Evolutionary conservation across 257 asterid species (phyloP).

Genomic region (Nicotiana tomentosiformis): DNA sequence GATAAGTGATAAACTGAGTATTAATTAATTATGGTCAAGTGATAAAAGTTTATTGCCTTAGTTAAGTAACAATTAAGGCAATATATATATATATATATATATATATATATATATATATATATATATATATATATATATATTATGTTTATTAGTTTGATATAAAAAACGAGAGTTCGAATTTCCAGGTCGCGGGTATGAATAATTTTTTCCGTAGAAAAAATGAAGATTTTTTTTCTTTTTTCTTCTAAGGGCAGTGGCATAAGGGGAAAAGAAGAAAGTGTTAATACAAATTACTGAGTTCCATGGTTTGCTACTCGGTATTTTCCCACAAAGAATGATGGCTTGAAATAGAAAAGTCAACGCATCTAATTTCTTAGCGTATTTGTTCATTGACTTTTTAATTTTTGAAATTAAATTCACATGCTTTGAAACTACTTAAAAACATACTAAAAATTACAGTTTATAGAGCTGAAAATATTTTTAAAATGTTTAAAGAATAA

Average conservation of each 20-base stretch:
- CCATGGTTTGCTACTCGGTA: too few relatives aligned
- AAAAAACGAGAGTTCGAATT: too few relatives aligned
- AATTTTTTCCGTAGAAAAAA: background rate
- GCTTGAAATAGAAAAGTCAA: background rate
- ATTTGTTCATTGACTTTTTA: background rate
- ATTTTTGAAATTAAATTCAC: too few relatives aligned
- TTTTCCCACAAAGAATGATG: too few relatives aligned
- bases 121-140: too few relatives aligned
- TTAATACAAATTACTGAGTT: too few relatives aligned
- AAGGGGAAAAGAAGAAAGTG: background rate
- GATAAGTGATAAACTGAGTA: background rate
- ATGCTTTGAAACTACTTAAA: too few relatives aligned
- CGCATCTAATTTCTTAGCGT: background rate
- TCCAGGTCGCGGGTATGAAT: background rate
- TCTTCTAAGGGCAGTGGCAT: background rate
- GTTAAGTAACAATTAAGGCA: background rate
- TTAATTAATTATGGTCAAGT: background rate
- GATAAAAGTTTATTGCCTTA: background rate
- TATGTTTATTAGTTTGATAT: too few relatives aligned
- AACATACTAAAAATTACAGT: background rate
- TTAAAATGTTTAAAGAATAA: background rate
- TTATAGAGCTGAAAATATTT: background rate
- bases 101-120: too few relatives aligned
- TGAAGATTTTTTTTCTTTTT: background rate
- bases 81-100: too few relatives aligned